A percentile compares a stretch with the other conserved stretches of the same genome.
Evolutionary conservation across 371 early-diverging fungal genomes (phyloP).

Genomic region (Mortierella sp.): DNA sequence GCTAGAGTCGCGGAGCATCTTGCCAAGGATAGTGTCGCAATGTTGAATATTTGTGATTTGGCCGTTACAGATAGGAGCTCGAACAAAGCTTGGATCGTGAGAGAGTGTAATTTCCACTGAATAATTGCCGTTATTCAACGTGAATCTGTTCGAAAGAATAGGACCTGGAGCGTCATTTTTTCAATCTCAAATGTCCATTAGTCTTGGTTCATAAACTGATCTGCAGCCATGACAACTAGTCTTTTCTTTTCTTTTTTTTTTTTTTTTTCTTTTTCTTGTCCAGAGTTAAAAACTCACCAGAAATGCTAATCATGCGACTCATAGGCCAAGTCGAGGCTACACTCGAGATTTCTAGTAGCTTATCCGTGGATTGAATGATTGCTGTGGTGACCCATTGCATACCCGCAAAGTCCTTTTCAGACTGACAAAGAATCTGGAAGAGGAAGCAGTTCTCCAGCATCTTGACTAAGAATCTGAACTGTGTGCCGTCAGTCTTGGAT

Average conservation of each 20-base stretch:
- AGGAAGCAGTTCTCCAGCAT: constrained; percentile 12
- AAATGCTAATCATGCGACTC: constrained; percentile 15
- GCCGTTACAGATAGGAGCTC: not conserved
- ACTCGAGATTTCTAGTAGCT: not conserved
- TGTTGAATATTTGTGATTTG: not conserved
- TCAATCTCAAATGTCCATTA: not conserved
- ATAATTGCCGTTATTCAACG: not conserved
- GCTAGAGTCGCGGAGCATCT: constrained; percentile 21
- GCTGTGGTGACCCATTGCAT: constrained; percentile 12
- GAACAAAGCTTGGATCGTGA: not conserved
- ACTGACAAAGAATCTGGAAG: not conserved
- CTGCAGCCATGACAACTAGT: not conserved
- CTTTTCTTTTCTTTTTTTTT: not conserved
- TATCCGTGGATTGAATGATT: not conserved
- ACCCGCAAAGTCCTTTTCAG: constrained; percentile 3
- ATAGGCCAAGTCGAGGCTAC: not conserved
- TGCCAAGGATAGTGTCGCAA: constrained; percentile 25
- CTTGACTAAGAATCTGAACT: constrained; percentile 14
- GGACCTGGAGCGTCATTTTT: constrained; percentile 1
- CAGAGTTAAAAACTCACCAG: constrained; percentile 4
- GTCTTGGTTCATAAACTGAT: too few relatives aligned
- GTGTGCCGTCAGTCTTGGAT: not conserved
- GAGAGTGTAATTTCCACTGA: not conserved
- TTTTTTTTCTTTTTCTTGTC: not conserved
- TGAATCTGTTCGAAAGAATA: not conserved